phyloP scores from a whole-genome alignment of 176 grass and related monocot genomes.

The Pontederia paniculata region DNA sequence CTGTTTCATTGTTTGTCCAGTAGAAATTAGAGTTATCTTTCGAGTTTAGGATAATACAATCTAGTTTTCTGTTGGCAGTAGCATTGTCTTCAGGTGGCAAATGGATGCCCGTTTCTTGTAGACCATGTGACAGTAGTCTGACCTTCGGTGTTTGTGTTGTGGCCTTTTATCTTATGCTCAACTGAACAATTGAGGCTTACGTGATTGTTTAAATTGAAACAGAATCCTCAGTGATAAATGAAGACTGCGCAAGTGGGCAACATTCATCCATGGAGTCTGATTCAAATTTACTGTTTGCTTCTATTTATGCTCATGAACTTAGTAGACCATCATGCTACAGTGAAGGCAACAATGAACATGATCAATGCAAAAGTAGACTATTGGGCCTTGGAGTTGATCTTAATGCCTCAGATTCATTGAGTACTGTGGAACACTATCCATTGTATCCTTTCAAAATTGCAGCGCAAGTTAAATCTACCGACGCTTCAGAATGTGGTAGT shows the following conservation, averaged over 20 bases:
- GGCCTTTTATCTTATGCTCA: background rate
- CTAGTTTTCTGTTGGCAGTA: too few relatives aligned
- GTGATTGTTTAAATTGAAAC: background rate
- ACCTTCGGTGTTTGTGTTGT: background rate
- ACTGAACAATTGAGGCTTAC: background rate
- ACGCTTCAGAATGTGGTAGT: conserved; percentile 65
- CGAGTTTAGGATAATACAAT: too few relatives aligned
- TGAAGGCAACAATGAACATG: background rate
- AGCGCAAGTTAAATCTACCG: conserved; percentile 37
- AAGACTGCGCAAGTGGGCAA: background rate
- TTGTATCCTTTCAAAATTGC: conserved; percentile 76
- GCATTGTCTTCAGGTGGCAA: too few relatives aligned
- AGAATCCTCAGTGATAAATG: background rate
- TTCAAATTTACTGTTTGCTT: too few relatives aligned
- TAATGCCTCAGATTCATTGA: conserved; percentile 26
- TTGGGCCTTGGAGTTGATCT: conserved; percentile 51
- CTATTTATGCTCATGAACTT: background rate
- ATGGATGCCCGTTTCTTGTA: too few relatives aligned
- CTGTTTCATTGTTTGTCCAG: too few relatives aligned
- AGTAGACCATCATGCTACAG: background rate
- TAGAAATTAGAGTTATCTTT: too few relatives aligned
- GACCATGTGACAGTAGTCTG: background rate
- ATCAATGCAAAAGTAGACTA: background rate
- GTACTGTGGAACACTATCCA: conserved; percentile 48
- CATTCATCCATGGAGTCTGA: too few relatives aligned